A percentile compares a stretch with the other conserved stretches of the same genome.
Evolutionary conservation across 2,329 filamentous ascomycete genomes (phyloP).

Genomic region (Calonectria crousiana): DNA sequence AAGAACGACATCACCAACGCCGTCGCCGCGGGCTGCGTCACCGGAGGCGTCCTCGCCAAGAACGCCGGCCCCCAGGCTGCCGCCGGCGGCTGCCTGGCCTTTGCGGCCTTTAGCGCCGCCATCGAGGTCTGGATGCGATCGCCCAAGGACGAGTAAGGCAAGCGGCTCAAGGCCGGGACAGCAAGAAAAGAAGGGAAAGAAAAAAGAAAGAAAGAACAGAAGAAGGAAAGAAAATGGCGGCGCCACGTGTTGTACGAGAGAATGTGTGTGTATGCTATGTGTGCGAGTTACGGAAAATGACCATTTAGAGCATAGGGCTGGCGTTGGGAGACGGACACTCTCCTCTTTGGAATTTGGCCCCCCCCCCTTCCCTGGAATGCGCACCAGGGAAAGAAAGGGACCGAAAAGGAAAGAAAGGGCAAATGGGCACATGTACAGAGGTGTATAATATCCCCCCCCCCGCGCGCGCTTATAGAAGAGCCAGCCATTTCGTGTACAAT

Average conservation of each 20-base stretch:
- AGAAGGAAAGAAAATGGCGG: not conserved
- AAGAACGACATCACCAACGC: conserved; percentile 96
- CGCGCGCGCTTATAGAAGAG: conserved; percentile 31
- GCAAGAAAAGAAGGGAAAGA: not conserved
- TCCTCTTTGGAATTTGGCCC: conserved; percentile 40
- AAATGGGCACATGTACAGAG: conserved; percentile 33
- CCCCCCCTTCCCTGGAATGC: conserved; percentile 9
- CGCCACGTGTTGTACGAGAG: conserved; percentile 28
- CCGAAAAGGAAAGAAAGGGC: conserved; percentile 15
- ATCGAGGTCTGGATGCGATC: conserved; percentile 94
- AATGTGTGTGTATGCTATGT: conserved; percentile 22
- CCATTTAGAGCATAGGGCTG: conserved; percentile 48
- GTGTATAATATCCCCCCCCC: conserved; percentile 38
- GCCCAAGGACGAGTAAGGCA: conserved; percentile 70
- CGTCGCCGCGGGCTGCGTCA: conserved; percentile 88
- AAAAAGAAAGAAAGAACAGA: not conserved
- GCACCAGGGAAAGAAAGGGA: not conserved
- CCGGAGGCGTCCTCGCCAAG: conserved; percentile 87
- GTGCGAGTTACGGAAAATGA: conserved; percentile 42
- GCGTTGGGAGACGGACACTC: conserved; percentile 49
- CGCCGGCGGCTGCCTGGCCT: conserved; percentile 88
- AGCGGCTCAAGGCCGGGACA: not conserved
- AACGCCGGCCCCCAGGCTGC: conserved; percentile 92
- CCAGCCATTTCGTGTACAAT: conserved; percentile 27
- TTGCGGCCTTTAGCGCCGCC: conserved; percentile 91